Evolutionary conservation across 2,329 filamentous ascomycete species (phyloP).

Genomic region (Pyricularia grisea): DNA sequence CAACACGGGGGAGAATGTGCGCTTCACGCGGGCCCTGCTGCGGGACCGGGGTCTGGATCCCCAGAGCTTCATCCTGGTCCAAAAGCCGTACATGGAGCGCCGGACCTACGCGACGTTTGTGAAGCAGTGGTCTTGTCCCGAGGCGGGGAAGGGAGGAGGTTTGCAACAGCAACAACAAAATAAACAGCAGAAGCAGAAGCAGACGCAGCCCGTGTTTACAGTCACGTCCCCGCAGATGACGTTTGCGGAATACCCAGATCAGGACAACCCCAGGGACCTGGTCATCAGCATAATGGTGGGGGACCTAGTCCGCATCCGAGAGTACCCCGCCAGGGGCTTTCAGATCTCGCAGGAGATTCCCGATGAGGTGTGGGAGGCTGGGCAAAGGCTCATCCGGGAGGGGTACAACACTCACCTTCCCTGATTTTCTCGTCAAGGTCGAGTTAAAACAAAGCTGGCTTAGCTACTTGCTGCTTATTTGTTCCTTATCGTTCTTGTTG

Average conservation of each 20-base stretch:
- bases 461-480: neutral
- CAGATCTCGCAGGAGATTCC: slow-evolving; percentile 34
- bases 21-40: slow-evolving; percentile 29
- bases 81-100: slow-evolving; percentile 40
- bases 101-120: slow-evolving; percentile 34
- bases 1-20: slow-evolving; percentile 38
- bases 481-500: neutral
- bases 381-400: slow-evolving; percentile 26
- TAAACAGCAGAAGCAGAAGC: neutral
- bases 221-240: slow-evolving; percentile 30
- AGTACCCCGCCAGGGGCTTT: slow-evolving; percentile 32
- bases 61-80: slow-evolving; percentile 29
- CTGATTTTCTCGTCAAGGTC: slow-evolving; percentile 8
- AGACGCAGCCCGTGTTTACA: slow-evolving; percentile 17
- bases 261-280: slow-evolving; percentile 28
- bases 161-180: too few species aligned
- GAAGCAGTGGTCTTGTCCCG: slow-evolving; percentile 32
- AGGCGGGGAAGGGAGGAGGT: slow-evolving; percentile 1
- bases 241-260: slow-evolving; percentile 31
- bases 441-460: neutral
- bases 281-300: slow-evolving; percentile 35
- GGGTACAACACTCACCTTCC: slow-evolving; percentile 30
- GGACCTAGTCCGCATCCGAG: slow-evolving; percentile 30
- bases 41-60: slow-evolving; percentile 15
- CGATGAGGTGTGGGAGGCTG: slow-evolving; percentile 29